Base-by-base conservation (phyloP, 345 rosid species). In the Erucastrum elatum region DNA sequence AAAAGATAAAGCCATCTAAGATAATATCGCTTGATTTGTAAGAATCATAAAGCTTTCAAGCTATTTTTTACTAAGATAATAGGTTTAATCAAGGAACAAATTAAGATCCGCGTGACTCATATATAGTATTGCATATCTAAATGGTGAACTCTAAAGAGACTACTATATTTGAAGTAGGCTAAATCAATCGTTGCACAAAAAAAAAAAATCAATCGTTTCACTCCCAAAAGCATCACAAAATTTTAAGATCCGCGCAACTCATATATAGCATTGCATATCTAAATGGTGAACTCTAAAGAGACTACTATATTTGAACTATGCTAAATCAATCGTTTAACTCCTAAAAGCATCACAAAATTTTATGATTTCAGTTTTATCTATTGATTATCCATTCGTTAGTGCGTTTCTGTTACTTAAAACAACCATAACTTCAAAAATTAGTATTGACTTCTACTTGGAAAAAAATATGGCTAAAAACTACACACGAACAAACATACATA, bases 401-500 rank as follows among this genome's bases (percentile, higher is more conserved):
- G 73, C 46, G 15, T 26, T 46, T n/a, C 25, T 49, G 56, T 44
- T n/a, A 41, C 77, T 29, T 73, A 51, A 9, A 53, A 34, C 39
- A 65, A 64, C 71, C 41, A 56, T 56, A 62, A 9, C 8, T 62
- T 77, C 31, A 58, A 58, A 64, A n/a, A 12, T 5, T 51, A 62
- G 29, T 27, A 69, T 61, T 39, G 33, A 53, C 66, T 56, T 64
- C 2, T 15, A 34, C 34, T 53, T 39, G 6, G 26, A 31, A 31
- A 64, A 37, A 29, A 8, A 59, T 44, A 39, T 53, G 8, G 13
- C 9, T 10, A 44, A 25, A 49, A 15, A 3, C 6, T 46, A 62
- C 5, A 34, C 33, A 63, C 25, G 63, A 26, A 71, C 55, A 72
- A 66, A 67, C 39, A 72, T 66, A 79, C n/a, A 78, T 65, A 26